phyloP scores from a whole-genome alignment of 2,329 filamentous ascomycete species.

The Talaromyces marneffei region DNA sequence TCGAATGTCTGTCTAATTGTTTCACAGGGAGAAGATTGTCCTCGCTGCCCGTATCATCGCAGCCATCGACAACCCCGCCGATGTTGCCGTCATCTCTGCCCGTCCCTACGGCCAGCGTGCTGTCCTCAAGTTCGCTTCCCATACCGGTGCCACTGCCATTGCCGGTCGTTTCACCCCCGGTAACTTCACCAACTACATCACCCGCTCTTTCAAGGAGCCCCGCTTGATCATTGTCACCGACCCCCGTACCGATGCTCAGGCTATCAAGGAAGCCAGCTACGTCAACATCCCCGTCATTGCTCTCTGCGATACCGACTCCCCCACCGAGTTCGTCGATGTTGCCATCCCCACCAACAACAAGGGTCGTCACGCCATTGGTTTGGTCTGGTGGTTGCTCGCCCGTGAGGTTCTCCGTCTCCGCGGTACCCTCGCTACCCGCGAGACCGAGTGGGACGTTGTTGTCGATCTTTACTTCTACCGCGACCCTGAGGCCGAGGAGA shows the following conservation, averaged over 20 bases:
- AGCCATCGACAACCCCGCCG: conserved; percentile 98
- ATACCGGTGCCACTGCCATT: conserved; percentile 97
- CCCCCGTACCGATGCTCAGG: conserved; percentile 98
- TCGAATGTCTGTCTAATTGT: conserved; percentile 15
- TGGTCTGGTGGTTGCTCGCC: conserved; percentile 99
- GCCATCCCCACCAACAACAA: conserved; percentile 99
- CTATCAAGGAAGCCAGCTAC: conserved; percentile 99
- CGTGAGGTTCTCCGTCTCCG: conserved; percentile 99
- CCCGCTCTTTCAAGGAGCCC: conserved; percentile 99
- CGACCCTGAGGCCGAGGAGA: conserved; percentile 98
- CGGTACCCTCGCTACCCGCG: conserved; percentile 91
- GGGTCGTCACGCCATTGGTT: conserved; percentile 97
- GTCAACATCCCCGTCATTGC: conserved; percentile 99
- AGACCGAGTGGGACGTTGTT: conserved; percentile 98
- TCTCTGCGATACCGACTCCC: conserved; percentile 98
- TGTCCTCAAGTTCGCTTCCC: conserved; percentile 98
- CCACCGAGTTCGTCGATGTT: conserved; percentile 98
- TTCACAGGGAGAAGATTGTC: conserved; percentile 93
- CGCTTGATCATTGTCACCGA: conserved; percentile 99
- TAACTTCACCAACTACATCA: conserved; percentile 99
- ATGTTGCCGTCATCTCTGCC: conserved; percentile 98
- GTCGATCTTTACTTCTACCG: conserved; percentile 99
- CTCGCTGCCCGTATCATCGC: conserved; percentile 98
- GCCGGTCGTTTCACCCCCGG: conserved; percentile 99
- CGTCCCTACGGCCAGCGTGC: conserved; percentile 99